Percentiles rank a stretch among this genome's conserved stretches.
phyloP scores from a whole-genome alignment of 768 basidiomycete species.

The Scleroderma citrinum region DNA sequence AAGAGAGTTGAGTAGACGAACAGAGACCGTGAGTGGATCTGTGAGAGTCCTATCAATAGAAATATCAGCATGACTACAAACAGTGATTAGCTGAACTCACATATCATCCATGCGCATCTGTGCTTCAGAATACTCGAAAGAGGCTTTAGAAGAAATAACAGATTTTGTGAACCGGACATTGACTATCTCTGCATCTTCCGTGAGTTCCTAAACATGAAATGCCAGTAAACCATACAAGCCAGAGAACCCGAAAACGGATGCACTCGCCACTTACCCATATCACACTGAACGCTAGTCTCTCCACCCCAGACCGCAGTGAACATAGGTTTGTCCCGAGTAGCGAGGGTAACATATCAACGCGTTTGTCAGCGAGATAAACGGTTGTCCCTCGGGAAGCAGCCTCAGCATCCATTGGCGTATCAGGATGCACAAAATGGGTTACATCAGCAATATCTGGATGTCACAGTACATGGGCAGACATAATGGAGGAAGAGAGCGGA shows the following conservation, averaged over 20 bases:
- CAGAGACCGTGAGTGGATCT: conserved; percentile 79
- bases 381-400: conserved; percentile 95
- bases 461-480: background rate
- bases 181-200: conserved; percentile 82
- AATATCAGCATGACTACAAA: background rate
- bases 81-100: conserved; percentile 38
- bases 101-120: conserved; percentile 90
- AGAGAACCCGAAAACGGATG: background rate
- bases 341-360: conserved; percentile 95
- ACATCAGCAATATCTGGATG: conserved; percentile 92
- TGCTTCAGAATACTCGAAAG: conserved; percentile 96
- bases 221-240: background rate
- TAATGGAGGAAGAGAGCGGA: background rate
- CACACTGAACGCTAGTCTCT: conserved; percentile 89
- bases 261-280: conserved; percentile 67
- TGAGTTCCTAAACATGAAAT: conserved; percentile 65
- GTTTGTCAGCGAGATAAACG: conserved; percentile 96
- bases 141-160: conserved; percentile 92
- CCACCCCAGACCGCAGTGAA: conserved; percentile 86
- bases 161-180: conserved; percentile 91
- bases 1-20: conserved; percentile 82
- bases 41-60: conserved; percentile 49
- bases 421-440: conserved; percentile 88
- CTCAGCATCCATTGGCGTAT: conserved; percentile 94
- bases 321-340: conserved; percentile 95